Base-by-base conservation (phyloP, 1,284 basidiomycete genomes). In the Ganoderma multipileum region DNA sequence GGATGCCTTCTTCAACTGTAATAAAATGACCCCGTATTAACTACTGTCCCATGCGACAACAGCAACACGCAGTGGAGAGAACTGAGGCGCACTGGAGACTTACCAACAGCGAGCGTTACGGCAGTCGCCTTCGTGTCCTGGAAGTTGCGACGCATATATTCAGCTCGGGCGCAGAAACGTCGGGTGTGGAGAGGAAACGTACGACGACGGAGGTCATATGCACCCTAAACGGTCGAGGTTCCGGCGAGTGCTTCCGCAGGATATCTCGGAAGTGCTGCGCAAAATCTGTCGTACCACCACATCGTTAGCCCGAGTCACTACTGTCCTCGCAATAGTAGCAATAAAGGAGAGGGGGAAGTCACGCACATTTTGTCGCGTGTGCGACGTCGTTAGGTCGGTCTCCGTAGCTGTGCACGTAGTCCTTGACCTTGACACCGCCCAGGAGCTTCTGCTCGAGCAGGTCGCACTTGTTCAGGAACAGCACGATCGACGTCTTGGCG, bases 181-280 rank as follows among this genome's bases (percentile, higher is more conserved):
- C 11, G 64, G 39, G 72, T 58, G 61, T 54, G 54, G 26, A 54
- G 36, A 61, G 63, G 63, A 8, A 55, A 82, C 87, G 74, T 74
- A 91, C 90, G 67, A 92, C 86, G 61, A 93, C 91, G 65, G 91
- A 91, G 42, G 92, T 94, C 58, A 91, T 83, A 81, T 93, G 89
- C 61, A 89, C 85, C 72, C 88, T 90, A 77, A 92, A 92, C 0
- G 87, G 85, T 8, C 92, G 85, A 55, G 86, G 84, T 50, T 88
- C 83, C 5, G 78, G 76, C 18, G 77, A 79, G 62, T 81, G 70
- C 63, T 80, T 79, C 64, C 77, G 77, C 38, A 80, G 75, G 58
- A 83, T 83, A 58, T 82, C 83, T 62, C 79, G 79, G 74, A 83
- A 83, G 67, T 83, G 82, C 23, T 77, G 76, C 54, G 79, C 79